A percentile compares a stretch with the other conserved stretches of the same genome.
These are phyloP conservation scores for Leccinum truebloodii DNA, from an alignment of 768 basidiomycete genomes.

Conservation along the genomic window DNA sequence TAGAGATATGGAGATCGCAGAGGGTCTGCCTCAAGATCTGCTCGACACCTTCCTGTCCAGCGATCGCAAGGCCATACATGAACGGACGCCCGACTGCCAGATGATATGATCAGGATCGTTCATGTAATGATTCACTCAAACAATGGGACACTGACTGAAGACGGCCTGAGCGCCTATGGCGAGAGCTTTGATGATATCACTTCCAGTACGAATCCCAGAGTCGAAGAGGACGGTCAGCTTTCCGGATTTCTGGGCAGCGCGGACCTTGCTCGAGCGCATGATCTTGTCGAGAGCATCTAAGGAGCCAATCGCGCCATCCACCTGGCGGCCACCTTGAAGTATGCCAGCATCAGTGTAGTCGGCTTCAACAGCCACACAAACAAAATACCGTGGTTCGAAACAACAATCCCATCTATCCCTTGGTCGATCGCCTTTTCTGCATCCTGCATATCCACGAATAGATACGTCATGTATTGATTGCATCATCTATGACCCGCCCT, in stretches of 20 bases:
- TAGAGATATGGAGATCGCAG: slow-evolving; percentile 64
- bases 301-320: slow-evolving; percentile 80
- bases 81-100: slow-evolving; percentile 67
- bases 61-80: slow-evolving; percentile 71
- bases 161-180: slow-evolving; percentile 86
- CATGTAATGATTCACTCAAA: not conserved
- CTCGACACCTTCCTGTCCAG: slow-evolving; percentile 73
- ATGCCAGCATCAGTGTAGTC: not conserved
- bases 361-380: not conserved
- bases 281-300: slow-evolving; percentile 72
- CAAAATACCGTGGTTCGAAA: slow-evolving; percentile 41
- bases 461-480: not conserved
- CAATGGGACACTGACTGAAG: slow-evolving; percentile 50
- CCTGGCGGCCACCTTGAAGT: slow-evolving; percentile 63
- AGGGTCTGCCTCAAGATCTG: slow-evolving; percentile 68
- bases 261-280: slow-evolving; percentile 59
- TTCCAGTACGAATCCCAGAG: slow-evolving; percentile 81
- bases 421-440: slow-evolving; percentile 49
- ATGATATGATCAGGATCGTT: not conserved
- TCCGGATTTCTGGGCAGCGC: slow-evolving; percentile 57
- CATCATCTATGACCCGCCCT: not conserved
- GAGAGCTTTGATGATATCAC: slow-evolving; percentile 82
- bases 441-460: slow-evolving; percentile 33
- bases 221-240: slow-evolving; percentile 65
- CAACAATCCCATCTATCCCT: slow-evolving; percentile 47